phyloP scores from a whole-genome alignment of 2,329 filamentous ascomycete genomes.

The Talaromyces sp. region DNA sequence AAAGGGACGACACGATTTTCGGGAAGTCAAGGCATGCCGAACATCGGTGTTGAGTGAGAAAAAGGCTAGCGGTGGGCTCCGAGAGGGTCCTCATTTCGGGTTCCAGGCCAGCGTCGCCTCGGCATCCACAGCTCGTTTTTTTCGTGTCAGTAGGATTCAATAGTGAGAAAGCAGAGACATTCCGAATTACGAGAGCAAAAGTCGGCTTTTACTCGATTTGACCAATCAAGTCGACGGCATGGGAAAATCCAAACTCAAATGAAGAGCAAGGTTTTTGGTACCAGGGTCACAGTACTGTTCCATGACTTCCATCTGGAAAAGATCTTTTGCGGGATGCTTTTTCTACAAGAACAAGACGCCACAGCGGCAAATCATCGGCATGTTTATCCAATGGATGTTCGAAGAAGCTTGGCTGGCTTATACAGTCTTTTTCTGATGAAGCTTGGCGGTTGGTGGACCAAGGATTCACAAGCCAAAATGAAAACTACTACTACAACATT shows the following conservation, averaged over 20 bases:
- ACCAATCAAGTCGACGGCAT: neutral
- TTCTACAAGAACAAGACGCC: neutral
- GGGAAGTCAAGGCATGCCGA: slow-evolving; percentile 7
- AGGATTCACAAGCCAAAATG: neutral
- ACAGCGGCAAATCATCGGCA: slow-evolving; percentile 6
- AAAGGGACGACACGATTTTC: neutral
- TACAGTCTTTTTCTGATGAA: neutral
- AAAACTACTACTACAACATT: neutral
- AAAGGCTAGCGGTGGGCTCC: neutral
- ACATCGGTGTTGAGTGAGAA: neutral
- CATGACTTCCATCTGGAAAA: neutral
- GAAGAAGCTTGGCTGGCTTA: neutral
- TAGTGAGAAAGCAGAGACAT: neutral
- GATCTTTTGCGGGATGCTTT: neutral
- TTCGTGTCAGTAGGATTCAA: neutral
- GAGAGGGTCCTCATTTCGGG: slow-evolving; percentile 1
- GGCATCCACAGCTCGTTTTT: neutral
- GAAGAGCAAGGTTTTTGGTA: neutral
- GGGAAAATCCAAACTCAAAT: neutral
- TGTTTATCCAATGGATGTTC: neutral
- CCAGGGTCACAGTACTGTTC: neutral
- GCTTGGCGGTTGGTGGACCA: neutral
- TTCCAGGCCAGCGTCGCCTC: neutral
- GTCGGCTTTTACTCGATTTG: neutral
- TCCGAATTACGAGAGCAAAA: neutral